Evolutionary conservation across 202 grass and related monocot species (phyloP), one percentile per base, ranked within the genome.

Genomic region (Bolboschoenoplectus hybrid): DNA sequence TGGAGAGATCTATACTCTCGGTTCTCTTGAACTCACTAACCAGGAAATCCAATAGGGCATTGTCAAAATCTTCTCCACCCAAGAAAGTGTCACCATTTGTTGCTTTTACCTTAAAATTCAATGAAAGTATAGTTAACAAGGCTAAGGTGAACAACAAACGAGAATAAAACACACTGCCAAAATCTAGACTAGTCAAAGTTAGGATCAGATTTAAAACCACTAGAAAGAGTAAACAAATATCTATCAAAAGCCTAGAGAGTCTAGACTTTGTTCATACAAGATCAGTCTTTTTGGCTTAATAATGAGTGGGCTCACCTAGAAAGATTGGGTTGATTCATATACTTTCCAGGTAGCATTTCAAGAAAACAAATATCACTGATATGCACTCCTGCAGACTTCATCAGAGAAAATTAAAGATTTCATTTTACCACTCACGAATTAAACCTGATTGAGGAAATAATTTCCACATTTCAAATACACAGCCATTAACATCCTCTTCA

Each of bases 71-170:
- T 86, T 91, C 90, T 63, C 80, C 87, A 6, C 86, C 88, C 83
- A 92, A 69, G 74, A 92, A 91, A 51, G 89, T 88, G 71, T 91
- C 84, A 65, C 89, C 89, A 12, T 91, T 91, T 56, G 90, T 92
- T 57, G 90, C 88, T 92, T 92, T 92, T 35, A 92, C 90, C 90
- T 91, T 68, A 71, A 65, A 86, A 61, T 11, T 44, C 75, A 80
- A 77, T 77, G 19, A 60, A 60, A 41, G 1, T 7, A 26, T 40
- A 40, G 35, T 84, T 56, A 84, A 53, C 3, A 41, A 79, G 13
- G 2, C 19, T 19, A 58, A 10, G 1, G 51, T 14, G 36, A 58
- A 79, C 32, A 80, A 43, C 2, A 40, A 6, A 78, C 14, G 35
- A 80, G 7, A 80, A 41, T 0, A 60, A 80, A 41, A 80, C 4